Evolutionary conservation across 2,329 filamentous ascomycete genomes (phyloP).

Genomic region (Phoma herbarum): DNA sequence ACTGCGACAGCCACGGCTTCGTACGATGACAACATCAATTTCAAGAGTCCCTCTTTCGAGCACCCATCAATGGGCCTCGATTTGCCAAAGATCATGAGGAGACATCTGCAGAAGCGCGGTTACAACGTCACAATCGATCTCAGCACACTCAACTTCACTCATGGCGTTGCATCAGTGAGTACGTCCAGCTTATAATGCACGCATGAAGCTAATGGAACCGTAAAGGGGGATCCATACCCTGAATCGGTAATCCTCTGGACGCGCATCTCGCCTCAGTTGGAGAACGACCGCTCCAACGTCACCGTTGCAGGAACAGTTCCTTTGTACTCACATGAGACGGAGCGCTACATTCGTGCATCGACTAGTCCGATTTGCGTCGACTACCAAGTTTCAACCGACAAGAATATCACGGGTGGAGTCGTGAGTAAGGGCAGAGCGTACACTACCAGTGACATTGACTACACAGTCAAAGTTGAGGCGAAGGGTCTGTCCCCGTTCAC

Average conservation of each 20-base stretch:
- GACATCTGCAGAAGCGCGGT: constrained; percentile 37
- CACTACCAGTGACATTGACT: constrained; percentile 78
- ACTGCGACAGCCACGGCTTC: constrained; percentile 9
- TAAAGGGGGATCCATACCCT: constrained; percentile 55
- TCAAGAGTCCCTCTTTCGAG: constrained; percentile 68
- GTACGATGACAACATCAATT: constrained; percentile 65
- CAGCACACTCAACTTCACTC: constrained; percentile 43
- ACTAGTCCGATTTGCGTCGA: constrained; percentile 72
- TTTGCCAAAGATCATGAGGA: constrained; percentile 65
- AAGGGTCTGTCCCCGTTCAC: constrained; percentile 69
- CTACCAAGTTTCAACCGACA: constrained; percentile 66
- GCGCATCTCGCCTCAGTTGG: constrained; percentile 48
- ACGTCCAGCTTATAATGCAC: not conserved
- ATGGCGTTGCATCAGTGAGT: constrained; percentile 57
- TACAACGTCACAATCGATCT: constrained; percentile 21
- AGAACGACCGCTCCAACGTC: constrained; percentile 54
- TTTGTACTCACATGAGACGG: constrained; percentile 63
- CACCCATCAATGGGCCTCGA: constrained; percentile 69
- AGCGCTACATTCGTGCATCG: constrained; percentile 62
- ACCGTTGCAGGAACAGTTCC: constrained; percentile 66
- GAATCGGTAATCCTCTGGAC: constrained; percentile 50
- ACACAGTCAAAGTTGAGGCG: constrained; percentile 77
- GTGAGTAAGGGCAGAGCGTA: constrained; percentile 68
- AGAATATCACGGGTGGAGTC: constrained; percentile 55
- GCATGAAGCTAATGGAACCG: not conserved